Evolutionary conservation across 345 rosid genomes (phyloP), one percentile per base, ranked within the genome.

Genomic region (Aquilaria yunnanensis): DNA sequence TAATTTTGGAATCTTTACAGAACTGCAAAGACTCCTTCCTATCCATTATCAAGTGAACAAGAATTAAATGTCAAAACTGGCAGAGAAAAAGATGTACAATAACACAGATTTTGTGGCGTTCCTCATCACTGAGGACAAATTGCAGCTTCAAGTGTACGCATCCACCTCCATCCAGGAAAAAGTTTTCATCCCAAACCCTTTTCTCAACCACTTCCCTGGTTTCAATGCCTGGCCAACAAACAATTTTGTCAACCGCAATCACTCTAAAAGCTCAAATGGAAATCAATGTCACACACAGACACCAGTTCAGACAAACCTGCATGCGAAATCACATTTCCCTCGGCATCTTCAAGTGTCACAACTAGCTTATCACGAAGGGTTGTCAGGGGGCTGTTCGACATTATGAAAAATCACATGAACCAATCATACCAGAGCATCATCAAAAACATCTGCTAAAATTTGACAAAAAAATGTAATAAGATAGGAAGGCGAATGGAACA

Each of bases 121-220:
- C 98, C 61, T 88, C 89, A 68, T 93, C 96, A 13, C 75, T 90
- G 57, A 90, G 94, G 70, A 83, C 56, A 75, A 93, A 90, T 73
- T 74, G 90, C 84, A 93, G 60, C 77, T 81, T 88, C 90, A 93
- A 57, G 32, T 79, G 89, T 64, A 88, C 81, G 55, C 75, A 71
- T 56, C 98, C 90, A 32, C 90, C 86, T 65, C 88, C 96, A 74
- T 88, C 82, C 34, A 88, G 74, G 47, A 64, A 74, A 80, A 93
- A 73, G 9, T 66, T 65, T 56, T 86, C 86, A 64, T 87, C 90
- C 94, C 91, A 83, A 55, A 68, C 31, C 8, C 92, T 97, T 75
- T 79, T 87, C 81, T 85, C 92, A 9, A 93, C 81, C 16, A 93
- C 82, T 74, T 83, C 65, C 74, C 78, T 90, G 33, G 88, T 86